phyloP scores from a whole-genome alignment of 768 basidiomycete genomes.

The Calvatia gigantea region DNA sequence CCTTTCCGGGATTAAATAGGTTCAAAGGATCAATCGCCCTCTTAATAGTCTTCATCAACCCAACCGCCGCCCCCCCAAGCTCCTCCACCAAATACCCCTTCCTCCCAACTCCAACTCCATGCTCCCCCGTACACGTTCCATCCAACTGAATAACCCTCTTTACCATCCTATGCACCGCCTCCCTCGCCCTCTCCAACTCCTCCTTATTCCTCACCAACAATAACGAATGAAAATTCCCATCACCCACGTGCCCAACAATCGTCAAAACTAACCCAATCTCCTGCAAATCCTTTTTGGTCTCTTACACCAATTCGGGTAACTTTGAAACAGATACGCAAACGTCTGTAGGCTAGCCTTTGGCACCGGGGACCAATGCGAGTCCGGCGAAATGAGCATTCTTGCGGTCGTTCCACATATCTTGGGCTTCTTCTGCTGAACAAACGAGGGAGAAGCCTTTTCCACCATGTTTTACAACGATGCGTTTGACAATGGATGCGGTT shows the following conservation, averaged over 20 bases:
- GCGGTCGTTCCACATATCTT: conserved; percentile 68
- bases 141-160: conserved; percentile 65
- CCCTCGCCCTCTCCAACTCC: conserved; percentile 38
- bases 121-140: conserved; percentile 83
- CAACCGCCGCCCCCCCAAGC: conserved; percentile 78
- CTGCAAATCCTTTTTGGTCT: conserved; percentile 69
- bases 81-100: conserved; percentile 77
- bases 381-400: conserved; percentile 63
- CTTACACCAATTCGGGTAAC: conserved; percentile 59
- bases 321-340: conserved; percentile 73
- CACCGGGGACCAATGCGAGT: conserved; percentile 53
- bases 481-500: conserved; percentile 54
- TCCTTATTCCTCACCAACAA: conserved; percentile 59
- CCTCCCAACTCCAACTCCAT: conserved; percentile 87
- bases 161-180: conserved; percentile 59
- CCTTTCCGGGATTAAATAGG: conserved; percentile 85
- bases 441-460: conserved; percentile 69
- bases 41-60: conserved; percentile 83
- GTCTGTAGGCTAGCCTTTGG: conserved; percentile 67
- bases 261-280: conserved; percentile 53
- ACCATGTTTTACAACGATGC: conserved; percentile 59
- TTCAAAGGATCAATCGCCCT: conserved; percentile 67
- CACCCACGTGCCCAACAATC: conserved; percentile 77
- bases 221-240: conserved; percentile 52
- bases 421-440: conserved; percentile 57